A percentile compares a stretch with the other conserved stretches of the same genome.
These are phyloP conservation scores for Liriodendron chinense DNA, from an alignment of 164 flowering plant species.

Conservation along the genomic window DNA sequence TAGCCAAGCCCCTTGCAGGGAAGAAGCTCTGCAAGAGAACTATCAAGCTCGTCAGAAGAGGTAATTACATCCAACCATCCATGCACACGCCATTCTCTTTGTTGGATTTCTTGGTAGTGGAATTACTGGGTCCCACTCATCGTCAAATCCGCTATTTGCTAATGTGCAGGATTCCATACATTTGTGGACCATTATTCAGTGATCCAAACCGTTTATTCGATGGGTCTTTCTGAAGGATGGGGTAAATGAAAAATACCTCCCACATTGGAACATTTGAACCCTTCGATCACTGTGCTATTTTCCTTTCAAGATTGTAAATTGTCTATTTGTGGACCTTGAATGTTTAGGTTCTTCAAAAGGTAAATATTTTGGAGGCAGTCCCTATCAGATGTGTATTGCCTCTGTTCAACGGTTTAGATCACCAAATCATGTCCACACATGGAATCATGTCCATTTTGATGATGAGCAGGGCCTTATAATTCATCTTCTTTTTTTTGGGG, in stretches of 20 bases:
- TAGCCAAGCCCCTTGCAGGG: conserved; percentile 90
- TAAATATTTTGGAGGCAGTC: too few species aligned
- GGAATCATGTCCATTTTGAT: too few species aligned
- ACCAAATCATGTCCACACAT: too few species aligned
- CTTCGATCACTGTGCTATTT: not conserved
- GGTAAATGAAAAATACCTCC: not conserved
- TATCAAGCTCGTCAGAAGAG: conserved; percentile 84
- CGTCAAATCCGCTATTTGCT: not conserved
- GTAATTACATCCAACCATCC: conserved; percentile 21
- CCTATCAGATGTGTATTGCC: too few species aligned
- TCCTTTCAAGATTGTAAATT: too few species aligned
- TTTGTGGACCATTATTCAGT: not conserved
- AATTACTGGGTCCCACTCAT: not conserved
- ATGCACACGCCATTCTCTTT: not conserved
- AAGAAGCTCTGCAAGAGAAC: conserved; percentile 80
- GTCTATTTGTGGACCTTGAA: not conserved
- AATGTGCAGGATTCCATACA: too few species aligned
- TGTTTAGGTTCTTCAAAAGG: not conserved
- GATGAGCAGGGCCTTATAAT: too few species aligned
- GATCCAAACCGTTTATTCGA: not conserved
- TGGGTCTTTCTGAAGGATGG: too few species aligned
- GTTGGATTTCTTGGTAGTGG: too few species aligned
- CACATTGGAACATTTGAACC: not conserved
- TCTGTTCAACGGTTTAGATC: too few species aligned
- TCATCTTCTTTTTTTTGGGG: too few species aligned